phyloP scores from a whole-genome alignment of 2,329 filamentous ascomycete species.

The Grosmannia penicillata region DNA sequence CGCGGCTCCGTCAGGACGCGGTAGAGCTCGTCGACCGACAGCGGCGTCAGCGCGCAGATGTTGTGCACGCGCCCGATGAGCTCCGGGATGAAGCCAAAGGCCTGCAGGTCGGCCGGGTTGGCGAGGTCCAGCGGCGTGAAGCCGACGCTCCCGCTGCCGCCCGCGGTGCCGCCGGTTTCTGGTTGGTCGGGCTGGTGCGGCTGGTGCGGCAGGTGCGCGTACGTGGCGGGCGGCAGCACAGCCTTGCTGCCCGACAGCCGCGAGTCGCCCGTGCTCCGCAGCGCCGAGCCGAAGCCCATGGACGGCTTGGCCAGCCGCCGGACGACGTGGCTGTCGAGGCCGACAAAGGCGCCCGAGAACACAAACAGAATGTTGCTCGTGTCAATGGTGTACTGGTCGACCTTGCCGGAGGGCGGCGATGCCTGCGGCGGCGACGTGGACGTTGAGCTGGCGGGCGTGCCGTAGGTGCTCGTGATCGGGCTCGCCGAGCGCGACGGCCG shows the following conservation, averaged over 20 bases:
- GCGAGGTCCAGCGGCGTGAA: conserved; percentile 56
- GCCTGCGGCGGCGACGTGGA: conserved; percentile 31
- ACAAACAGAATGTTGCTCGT: conserved; percentile 97
- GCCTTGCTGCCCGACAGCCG: conserved; percentile 34
- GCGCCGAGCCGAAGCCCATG: conserved; percentile 81
- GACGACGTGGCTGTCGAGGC: conserved; percentile 74
- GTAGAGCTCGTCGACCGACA: conserved; percentile 54
- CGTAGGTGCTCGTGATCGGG: conserved; percentile 39
- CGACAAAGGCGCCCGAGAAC: conserved; percentile 89
- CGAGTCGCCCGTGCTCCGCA: conserved; percentile 41
- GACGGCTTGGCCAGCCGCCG: conserved; percentile 73
- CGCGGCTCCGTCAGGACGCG: conserved; percentile 85
- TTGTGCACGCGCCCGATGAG: conserved; percentile 93
- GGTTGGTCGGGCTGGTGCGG: conserved; percentile 17
- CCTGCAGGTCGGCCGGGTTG: conserved; percentile 62
- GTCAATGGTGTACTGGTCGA: conserved; percentile 59
- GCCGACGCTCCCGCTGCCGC: too few species aligned
- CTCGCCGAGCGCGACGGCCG: conserved; percentile 38
- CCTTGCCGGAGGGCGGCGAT: conserved; percentile 31
- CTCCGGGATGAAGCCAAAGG: conserved; percentile 85
- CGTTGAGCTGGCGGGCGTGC: conserved; percentile 22
- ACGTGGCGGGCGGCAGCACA: conserved; percentile 49
- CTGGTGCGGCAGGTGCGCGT: conserved; percentile 42
- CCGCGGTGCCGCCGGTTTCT: conserved; percentile 17
- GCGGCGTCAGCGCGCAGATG: conserved; percentile 67